Percentiles rank a stretch among this genome's conserved stretches.
These are phyloP conservation scores for Eucalyptus pumila DNA, from an alignment of 345 rosid species.

Conservation along the genomic window DNA sequence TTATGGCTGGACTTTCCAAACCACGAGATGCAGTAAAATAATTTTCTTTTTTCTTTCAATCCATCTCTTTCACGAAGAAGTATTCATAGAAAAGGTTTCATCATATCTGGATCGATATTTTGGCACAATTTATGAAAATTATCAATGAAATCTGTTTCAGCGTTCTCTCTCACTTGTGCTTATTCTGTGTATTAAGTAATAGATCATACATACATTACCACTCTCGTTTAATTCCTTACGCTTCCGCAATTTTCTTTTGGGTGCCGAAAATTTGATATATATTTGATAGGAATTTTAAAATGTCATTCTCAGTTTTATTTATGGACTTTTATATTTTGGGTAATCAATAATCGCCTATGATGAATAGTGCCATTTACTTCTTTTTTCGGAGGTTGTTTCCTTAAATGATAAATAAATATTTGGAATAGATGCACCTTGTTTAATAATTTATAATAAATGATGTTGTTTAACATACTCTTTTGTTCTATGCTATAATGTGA, in stretches of 20 bases:
- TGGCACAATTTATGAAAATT: neutral
- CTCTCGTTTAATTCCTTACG: neutral
- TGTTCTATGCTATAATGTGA: neutral
- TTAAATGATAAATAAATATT: neutral
- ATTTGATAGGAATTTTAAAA: neutral
- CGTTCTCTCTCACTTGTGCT: fast-evolving
- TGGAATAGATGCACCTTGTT: neutral
- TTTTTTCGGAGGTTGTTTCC: neutral
- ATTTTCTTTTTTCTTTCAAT: neutral
- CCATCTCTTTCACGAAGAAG: neutral
- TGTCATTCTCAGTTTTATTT: neutral
- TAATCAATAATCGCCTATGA: neutral
- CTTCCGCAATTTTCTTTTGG: neutral
- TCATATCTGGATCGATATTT: neutral
- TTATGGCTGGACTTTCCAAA: neutral
- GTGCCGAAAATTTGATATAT: neutral
- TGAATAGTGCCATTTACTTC: neutral
- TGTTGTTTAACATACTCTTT: neutral
- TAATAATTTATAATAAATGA: neutral
- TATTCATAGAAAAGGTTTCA: too few species aligned
- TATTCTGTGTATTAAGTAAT: neutral
- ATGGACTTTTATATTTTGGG: neutral
- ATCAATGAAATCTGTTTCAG: too few species aligned
- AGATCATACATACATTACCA: neutral
- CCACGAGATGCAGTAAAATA: neutral